These are phyloP conservation scores for Ligustrum vulgare DNA, from an alignment of 257 asterid species.

Conservation along the genomic window DNA sequence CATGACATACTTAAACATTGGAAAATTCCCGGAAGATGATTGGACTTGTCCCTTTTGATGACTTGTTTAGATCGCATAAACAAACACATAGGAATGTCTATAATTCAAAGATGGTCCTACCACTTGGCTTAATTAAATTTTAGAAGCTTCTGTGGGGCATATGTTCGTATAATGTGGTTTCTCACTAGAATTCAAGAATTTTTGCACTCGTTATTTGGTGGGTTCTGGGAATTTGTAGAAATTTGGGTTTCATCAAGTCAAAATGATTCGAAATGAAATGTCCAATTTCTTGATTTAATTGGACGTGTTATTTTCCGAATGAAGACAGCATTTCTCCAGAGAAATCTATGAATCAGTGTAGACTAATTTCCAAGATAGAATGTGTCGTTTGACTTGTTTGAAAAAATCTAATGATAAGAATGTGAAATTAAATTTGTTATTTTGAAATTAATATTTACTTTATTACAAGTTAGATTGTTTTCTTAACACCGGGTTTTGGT, in stretches of 20 bases:
- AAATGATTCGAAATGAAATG: not conserved
- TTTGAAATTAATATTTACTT: too few species aligned
- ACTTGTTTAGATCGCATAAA: not conserved
- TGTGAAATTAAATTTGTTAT: too few species aligned
- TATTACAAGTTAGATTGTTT: conserved; percentile 14
- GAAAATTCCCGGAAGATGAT: not conserved
- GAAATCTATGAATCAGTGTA: not conserved
- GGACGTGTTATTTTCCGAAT: not conserved
- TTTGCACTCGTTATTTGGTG: not conserved
- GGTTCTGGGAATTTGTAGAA: not conserved
- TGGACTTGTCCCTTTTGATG: not conserved
- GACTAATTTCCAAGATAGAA: too few species aligned
- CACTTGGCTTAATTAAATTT: not conserved
- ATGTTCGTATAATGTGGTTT: too few species aligned
- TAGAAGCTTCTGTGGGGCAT: not conserved
- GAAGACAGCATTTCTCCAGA: not conserved
- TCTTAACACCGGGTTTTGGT: not conserved
- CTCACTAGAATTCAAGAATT: not conserved
- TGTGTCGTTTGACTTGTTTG: too few species aligned
- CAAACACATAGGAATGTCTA: not conserved
- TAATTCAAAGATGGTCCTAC: conserved; percentile 1
- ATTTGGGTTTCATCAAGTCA: not conserved
- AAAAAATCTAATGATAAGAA: too few species aligned
- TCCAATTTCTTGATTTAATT: not conserved
- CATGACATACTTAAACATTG: not conserved